Evolutionary conservation across 345 rosid species (phyloP).

Genomic region (Salix koriyanagi): DNA sequence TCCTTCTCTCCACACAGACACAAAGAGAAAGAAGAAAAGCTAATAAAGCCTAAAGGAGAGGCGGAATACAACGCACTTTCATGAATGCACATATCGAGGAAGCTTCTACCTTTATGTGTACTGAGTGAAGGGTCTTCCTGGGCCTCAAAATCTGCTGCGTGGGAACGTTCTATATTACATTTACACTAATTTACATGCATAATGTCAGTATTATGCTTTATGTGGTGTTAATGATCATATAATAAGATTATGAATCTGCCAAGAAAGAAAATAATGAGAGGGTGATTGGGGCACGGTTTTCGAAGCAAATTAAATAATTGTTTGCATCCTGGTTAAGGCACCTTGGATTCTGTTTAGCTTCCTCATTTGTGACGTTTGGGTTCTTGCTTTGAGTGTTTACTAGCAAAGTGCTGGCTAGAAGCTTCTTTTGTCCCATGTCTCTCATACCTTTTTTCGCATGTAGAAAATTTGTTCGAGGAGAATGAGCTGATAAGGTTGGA

Average conservation of each 20-base stretch:
- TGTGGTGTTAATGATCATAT: background rate
- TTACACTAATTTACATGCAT: background rate
- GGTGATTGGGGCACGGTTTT: background rate
- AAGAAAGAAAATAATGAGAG: background rate
- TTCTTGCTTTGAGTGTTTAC: constrained; percentile 3
- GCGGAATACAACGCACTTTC: constrained; percentile 50
- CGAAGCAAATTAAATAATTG: background rate
- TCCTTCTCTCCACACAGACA: constrained; percentile 22
- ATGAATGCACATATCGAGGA: constrained; percentile 50
- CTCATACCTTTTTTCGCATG: background rate
- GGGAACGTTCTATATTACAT: background rate
- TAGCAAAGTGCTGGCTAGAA: constrained; percentile 22
- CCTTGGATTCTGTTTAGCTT: constrained; percentile 28
- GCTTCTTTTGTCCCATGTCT: constrained; percentile 29
- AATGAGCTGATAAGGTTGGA: background rate
- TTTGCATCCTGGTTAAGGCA: background rate
- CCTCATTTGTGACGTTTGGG: background rate
- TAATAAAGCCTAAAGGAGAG: constrained; percentile 42
- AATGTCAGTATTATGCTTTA: background rate
- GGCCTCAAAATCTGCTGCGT: constrained; percentile 13
- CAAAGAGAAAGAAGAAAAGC: constrained; percentile 21
- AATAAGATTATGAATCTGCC: background rate
- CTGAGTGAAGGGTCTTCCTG: constrained; percentile 10
- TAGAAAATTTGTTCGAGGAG: background rate
- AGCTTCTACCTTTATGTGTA: constrained; percentile 56